These are phyloP conservation scores for Lanmaoa rubissima DNA, from an alignment of 768 basidiomycete species.

Conservation along the genomic window DNA sequence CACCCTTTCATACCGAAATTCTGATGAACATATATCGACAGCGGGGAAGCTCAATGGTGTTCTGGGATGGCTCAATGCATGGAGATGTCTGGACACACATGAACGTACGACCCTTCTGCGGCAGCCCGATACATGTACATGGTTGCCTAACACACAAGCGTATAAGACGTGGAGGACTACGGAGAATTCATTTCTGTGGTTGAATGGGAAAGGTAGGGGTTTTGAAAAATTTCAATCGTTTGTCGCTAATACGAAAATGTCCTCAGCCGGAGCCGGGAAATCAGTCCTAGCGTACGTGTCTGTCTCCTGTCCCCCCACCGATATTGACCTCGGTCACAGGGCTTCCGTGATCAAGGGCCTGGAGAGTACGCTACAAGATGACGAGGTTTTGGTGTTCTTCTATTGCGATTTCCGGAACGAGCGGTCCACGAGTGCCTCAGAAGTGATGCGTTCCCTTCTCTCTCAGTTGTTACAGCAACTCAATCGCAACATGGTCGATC, in stretches of 20 bases:
- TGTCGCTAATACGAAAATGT: neutral
- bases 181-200: slow-evolving; percentile 1
- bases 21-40: neutral
- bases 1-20: neutral
- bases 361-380: neutral
- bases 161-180: neutral
- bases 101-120: neutral
- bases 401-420: slow-evolving; percentile 17
- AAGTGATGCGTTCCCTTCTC: slow-evolving; percentile 13
- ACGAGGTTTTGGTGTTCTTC: slow-evolving; percentile 2
- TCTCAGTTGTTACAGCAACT: slow-evolving; percentile 7
- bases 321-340: neutral
- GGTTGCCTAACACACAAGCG: neutral
- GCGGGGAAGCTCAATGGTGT: neutral
- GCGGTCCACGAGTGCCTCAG: slow-evolving; percentile 1
- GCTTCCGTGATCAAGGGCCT: slow-evolving; percentile 8
- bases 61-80: neutral
- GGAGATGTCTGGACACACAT: neutral
- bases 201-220: neutral
- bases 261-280: slow-evolving; percentile 5
- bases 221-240: neutral
- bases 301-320: neutral
- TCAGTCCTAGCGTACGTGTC: slow-evolving; percentile 3
- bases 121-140: slow-evolving; percentile 5
- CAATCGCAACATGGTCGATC: neutral